Base-by-base conservation (phyloP, 768 basidiomycete species). In the Podaxis sp. region DNA sequence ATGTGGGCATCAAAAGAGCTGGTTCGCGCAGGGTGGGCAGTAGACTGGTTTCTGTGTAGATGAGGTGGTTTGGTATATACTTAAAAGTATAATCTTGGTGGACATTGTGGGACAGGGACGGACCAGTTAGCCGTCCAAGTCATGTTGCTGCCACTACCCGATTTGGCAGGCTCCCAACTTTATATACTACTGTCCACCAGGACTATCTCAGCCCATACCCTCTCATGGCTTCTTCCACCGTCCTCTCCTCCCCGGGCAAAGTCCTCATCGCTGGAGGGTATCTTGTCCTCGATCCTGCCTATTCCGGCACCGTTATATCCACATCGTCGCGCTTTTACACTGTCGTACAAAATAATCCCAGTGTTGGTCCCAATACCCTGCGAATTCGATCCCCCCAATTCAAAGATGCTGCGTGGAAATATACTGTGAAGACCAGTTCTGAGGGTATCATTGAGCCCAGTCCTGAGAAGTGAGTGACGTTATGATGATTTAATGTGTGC, bases 291-390 rank as follows among this genome's bases (percentile, higher is more conserved):
- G 95, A 98, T 74, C 88, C 85, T 19, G 76, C 81, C 5, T 94
- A 92, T 71, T 86, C 90, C 33, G 97, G 96, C 55, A 76, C 93
- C 63, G 95, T 96, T 50, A 83, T 98, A 50, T 93, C 94, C 0
- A 95, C 96, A 15, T 93, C 93, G 11, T 94, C 94, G 22, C 86
- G 97, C 43, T 98, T 99, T 77, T 98, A 96, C 75, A 88, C 94
- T 24, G 84, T 87, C 67, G 79, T 96, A 53, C 80, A 76, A 53
- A 74, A 80, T 38, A 71, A 74, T 19, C 66, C 66, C 29, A 51
- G 71, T 15, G 61, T 66, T 4, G 70, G 70, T 6, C 68, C 74
- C 38, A 70, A 76, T 66, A 78, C 74, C 65, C 85, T 98, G 71
- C 75, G 80, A 63, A 93, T 98, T 46, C 82, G 85, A 72, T 96